Evolutionary conservation across 2,329 filamentous ascomycete genomes (phyloP).

Genomic region (Calonectria pseudoturangicola): DNA sequence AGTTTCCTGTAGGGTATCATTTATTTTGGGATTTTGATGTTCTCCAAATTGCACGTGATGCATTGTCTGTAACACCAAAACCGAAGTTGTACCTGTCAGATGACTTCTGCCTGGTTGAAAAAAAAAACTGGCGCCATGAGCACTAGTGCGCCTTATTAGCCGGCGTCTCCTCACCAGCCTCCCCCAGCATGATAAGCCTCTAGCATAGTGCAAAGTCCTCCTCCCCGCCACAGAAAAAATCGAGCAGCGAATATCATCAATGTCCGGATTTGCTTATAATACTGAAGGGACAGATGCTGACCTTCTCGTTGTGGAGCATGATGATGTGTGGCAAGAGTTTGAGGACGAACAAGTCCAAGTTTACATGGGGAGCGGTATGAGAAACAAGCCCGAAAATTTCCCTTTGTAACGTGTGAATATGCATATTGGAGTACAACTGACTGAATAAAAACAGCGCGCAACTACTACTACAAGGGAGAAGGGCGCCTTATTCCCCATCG

Average conservation of each 20-base stretch:
- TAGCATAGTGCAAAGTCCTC: neutral
- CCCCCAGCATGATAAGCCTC: neutral
- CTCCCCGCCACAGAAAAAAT: no score
- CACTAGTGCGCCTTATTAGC: conserved; percentile 5
- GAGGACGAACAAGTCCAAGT: neutral
- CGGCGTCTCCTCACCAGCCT: neutral
- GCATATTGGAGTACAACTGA: neutral
- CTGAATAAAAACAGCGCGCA: neutral
- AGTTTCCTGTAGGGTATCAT: no score
- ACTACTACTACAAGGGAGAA: conserved; percentile 14
- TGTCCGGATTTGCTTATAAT: neutral
- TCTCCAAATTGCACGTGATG: neutral
- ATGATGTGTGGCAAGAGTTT: conserved; percentile 10
- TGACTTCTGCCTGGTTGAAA: conserved; percentile 7
- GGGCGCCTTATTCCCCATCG: neutral
- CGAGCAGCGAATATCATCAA: neutral
- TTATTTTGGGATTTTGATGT: no score
- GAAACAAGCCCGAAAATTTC: neutral
- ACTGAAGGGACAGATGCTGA: neutral
- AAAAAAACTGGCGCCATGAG: neutral
- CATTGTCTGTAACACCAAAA: neutral
- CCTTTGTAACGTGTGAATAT: neutral
- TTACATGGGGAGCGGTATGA: conserved; percentile 18
- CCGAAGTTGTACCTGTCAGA: conserved; percentile 6
- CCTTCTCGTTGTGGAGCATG: neutral